These are phyloP conservation scores for Ogataea kodamae DNA, from an alignment of 805 yeast genomes.

Conservation along the genomic window DNA sequence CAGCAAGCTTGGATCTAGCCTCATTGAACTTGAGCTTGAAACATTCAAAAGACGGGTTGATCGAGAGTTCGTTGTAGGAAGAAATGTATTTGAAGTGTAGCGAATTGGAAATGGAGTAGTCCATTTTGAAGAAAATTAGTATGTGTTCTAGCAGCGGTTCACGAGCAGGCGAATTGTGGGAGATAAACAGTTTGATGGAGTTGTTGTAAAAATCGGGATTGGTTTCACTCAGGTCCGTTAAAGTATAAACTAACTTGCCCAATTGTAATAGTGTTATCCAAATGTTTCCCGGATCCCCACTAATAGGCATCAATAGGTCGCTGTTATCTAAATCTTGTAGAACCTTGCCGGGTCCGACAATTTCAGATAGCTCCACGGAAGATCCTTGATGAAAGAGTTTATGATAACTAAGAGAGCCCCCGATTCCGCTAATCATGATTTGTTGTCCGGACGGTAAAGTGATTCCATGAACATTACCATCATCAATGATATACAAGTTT, in stretches of 20 bases:
- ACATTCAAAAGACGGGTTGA: conserved; percentile 59
- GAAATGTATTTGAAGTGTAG: conserved; percentile 69
- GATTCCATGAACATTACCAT: conserved; percentile 43
- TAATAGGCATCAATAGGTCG: conserved; percentile 44
- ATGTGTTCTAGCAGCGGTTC: conserved; percentile 68
- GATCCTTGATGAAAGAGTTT: conserved; percentile 66
- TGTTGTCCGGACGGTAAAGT: conserved; percentile 40
- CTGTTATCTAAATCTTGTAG: conserved; percentile 24
- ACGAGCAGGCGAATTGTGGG: conserved; percentile 69
- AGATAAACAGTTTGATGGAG: conserved; percentile 57
- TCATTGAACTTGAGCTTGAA: conserved; percentile 61
- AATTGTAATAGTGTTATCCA: conserved; percentile 74
- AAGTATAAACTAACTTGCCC: conserved; percentile 57
- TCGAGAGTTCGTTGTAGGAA: conserved; percentile 63
- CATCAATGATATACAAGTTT: conserved; percentile 62
- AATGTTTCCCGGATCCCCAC: conserved; percentile 61
- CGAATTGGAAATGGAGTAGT: conserved; percentile 70
- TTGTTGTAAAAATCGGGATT: conserved; percentile 28
- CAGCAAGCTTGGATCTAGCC: conserved; percentile 57
- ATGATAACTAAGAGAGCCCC: conserved; percentile 67
- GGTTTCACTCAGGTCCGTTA: conserved; percentile 36
- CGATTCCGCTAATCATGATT: conserved; percentile 62
- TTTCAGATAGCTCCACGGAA: conserved; percentile 33
- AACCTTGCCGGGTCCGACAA: conserved; percentile 27
- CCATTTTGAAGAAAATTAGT: conserved; percentile 63